Evolutionary conservation across 192 early-diverging fungal genomes (phyloP), one percentile per base, ranked within the genome.

Genomic region (Obelidium mucronatum): DNA sequence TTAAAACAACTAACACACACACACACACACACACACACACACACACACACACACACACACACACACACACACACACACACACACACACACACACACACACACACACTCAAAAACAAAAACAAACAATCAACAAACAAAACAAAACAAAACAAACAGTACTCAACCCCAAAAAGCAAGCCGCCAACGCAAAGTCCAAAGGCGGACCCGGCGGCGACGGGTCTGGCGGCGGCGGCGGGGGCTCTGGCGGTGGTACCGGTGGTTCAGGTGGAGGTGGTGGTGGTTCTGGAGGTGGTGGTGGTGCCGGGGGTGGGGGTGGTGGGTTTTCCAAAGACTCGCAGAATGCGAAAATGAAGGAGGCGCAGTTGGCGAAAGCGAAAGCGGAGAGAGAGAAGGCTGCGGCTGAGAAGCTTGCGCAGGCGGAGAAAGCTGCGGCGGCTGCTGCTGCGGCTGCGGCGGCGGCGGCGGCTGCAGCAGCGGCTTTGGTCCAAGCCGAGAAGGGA

Each of bases 111-210:
- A n/a, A n/a, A 24, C 68, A 35, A 51, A 39, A 34, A 58, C 36
- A 24, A 54, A 52, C 40, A 26, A 24, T 36, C 35, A 35, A 69
- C 11, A 66, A 66, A 31, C n/a, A 66, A 33, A 53, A n/a, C n/a
- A 26, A 40, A 3, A 19, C 22, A 36, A 72, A 54, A 19, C 2
- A 44, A 15, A 54, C 54, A 72, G 69, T 72, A 55, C 31, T 58
- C 8, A 72, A 72, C 69, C 56, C 69, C 6, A 72, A n/a, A 59
- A n/a, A 59, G 36, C 54, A 55, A 58, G 40, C 24, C 30, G 39
- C 48, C 48, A 68, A 36, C 67, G 52, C 11, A 42, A 31, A 48
- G 35, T 15, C 34, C 26, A 60, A 60, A 60, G 55, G 44, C 19
- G 44, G 19, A 48, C 8, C 8, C 11, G 44, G 44, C 11, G 44